phyloP scores from a whole-genome alignment of 2,329 filamentous ascomycete genomes.

The Fusarium foetens region DNA sequence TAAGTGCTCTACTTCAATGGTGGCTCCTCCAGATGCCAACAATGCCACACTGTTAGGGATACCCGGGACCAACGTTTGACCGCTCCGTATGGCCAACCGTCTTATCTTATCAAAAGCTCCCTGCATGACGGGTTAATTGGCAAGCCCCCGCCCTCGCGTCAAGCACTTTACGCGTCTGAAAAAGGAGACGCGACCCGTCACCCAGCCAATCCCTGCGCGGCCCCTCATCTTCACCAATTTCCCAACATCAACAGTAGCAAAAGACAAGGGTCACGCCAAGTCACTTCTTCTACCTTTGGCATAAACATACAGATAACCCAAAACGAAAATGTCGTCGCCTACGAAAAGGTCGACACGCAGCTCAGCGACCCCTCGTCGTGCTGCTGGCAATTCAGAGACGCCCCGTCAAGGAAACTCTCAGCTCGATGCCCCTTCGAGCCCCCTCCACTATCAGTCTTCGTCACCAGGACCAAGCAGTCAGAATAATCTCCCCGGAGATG shows the following conservation, averaged over 20 bases:
- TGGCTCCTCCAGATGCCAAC: slow-evolving; percentile 48
- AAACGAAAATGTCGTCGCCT: slow-evolving; percentile 54
- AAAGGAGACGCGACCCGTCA: slow-evolving; percentile 41
- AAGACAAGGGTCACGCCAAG: slow-evolving; percentile 26
- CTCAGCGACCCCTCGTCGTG: slow-evolving; percentile 58
- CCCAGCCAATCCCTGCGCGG: slow-evolving; percentile 39
- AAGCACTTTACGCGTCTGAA: slow-evolving; percentile 56
- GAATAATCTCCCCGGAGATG: slow-evolving; percentile 49
- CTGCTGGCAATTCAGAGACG: slow-evolving; percentile 55
- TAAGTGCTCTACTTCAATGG: slow-evolving; percentile 34
- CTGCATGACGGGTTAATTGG: not conserved
- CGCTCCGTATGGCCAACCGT: slow-evolving; percentile 30
- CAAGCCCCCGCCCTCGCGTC: slow-evolving; percentile 29
- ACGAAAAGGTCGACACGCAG: slow-evolving; percentile 60
- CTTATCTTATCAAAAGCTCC: slow-evolving; percentile 9
- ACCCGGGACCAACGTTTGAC: slow-evolving; percentile 48
- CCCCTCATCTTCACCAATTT: slow-evolving; percentile 42
- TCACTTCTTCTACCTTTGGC: slow-evolving; percentile 11
- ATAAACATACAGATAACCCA: slow-evolving; percentile 8
- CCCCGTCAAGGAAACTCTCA: slow-evolving; percentile 56
- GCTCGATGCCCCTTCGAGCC: slow-evolving; percentile 76
- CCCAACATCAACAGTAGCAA: slow-evolving; percentile 37
- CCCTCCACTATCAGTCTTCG: slow-evolving; percentile 76
- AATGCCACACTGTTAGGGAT: slow-evolving; percentile 38
- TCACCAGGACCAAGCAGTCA: slow-evolving; percentile 45